Base-by-base conservation (phyloP, 768 basidiomycete species). In the Termitomyces sp. region DNA sequence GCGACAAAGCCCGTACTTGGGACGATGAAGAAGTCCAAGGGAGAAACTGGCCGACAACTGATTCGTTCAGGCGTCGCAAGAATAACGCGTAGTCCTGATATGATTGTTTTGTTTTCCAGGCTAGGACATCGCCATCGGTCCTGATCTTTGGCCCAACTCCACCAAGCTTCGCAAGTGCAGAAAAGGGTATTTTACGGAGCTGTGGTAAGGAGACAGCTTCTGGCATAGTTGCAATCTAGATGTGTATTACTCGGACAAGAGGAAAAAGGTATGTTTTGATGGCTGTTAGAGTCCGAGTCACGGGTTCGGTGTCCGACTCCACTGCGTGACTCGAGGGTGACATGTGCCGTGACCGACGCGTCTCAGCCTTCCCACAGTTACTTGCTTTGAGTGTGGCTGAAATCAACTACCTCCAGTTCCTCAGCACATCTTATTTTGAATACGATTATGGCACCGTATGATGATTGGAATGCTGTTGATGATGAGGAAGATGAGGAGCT, bases 401-500 rank as follows among this genome's bases (percentile, higher is more conserved):
- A 23, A 1, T 23, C 23, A 2, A 23, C 23, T 23, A 14, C 10
- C n/a, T 50, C 32, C n/a, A 35, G 16, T 35, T 23, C 36, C 23
- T 43, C 12, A 6, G 20, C 8, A 40, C 51, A 18, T 53, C 36
- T 18, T 8, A 12, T 28, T 13, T 38, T 30, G 1, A 5, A 28
- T 8, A 14, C 32, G 32, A 28, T 49, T 18, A 65, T 91, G 88
- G 72, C 87, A 0, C 78, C 83, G 0, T 93, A 86, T 61, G 88
- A 91, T 38, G 88, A 91, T 58, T 93, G 91, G 91, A 91, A 89
- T 68, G 81, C 77, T 56, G 67, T 89, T 30, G 89, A 88, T 18
- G 88, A 91, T 0, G 90, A 92, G 7, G 91, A 93, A 5, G 91
- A 94, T 0, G 87, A 90, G 23, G 92, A 93, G 62, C 68, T 93